A percentile compares a stretch with the other conserved stretches of the same genome.
Evolutionary conservation across 805 yeast genomes (phyloP).

Genomic region (Teunomyces lycoperdinae): DNA sequence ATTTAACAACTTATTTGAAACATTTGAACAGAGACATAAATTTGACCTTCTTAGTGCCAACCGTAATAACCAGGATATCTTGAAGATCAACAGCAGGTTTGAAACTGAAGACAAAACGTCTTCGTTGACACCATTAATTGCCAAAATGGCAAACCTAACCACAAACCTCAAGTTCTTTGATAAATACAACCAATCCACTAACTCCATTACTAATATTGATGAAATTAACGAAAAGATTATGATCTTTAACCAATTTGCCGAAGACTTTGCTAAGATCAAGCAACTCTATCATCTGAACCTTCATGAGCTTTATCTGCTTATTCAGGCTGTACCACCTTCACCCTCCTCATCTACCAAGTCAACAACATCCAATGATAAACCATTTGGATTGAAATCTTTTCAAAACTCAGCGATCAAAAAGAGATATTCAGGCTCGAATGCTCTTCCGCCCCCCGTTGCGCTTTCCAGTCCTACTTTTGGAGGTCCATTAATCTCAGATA

Average conservation of each 20-base stretch:
- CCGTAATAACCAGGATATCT: constrained; percentile 16
- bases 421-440: constrained; percentile 19
- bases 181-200: constrained; percentile 34
- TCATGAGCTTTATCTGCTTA: constrained; percentile 13
- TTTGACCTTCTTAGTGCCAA: neutral
- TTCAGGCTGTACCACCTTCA: constrained; percentile 7
- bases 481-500: neutral
- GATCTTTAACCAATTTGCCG: constrained; percentile 35
- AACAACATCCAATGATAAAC: constrained; percentile 5
- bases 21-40: constrained; percentile 15
- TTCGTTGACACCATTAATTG: constrained; percentile 18
- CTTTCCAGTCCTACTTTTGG: neutral
- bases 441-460: neutral
- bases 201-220: constrained; percentile 20
- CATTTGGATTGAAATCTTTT: constrained; percentile 29
- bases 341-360: constrained; percentile 8
- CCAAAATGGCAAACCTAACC: constrained; percentile 29
- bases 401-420: constrained; percentile 30
- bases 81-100: constrained; percentile 5
- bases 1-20: constrained; percentile 24
- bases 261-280: constrained; percentile 27
- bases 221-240: constrained; percentile 36
- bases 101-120: neutral
- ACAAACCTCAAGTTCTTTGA: constrained; percentile 36
- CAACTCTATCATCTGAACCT: constrained; percentile 29